Evolutionary conservation across 2,329 filamentous ascomycete genomes (phyloP).

Genomic region (Amauroascus niger): DNA sequence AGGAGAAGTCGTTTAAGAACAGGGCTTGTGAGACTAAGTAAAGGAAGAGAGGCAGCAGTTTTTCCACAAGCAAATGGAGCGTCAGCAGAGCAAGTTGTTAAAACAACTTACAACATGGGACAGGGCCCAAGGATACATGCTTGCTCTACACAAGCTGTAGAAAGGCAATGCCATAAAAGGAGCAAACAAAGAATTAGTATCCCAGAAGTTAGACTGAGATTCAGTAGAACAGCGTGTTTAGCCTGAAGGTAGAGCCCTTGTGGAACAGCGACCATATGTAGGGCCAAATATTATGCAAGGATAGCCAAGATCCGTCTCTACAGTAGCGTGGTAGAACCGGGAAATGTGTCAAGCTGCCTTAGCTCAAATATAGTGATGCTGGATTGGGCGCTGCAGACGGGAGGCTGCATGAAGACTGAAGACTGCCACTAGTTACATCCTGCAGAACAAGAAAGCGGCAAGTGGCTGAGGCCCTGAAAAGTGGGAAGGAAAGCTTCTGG

Average conservation of each 20-base stretch:
- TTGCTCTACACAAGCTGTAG: slow-evolving; percentile 22
- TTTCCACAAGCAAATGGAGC: slow-evolving; percentile 14
- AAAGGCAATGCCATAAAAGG: slow-evolving; percentile 16
- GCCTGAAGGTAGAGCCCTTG: slow-evolving; percentile 22
- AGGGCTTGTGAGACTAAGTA: slow-evolving; percentile 20
- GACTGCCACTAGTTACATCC: slow-evolving; percentile 16
- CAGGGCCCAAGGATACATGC: slow-evolving; percentile 24
- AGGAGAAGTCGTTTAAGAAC: slow-evolving; percentile 15
- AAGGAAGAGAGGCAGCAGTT: slow-evolving; percentile 16
- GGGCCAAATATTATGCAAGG: slow-evolving; percentile 25
- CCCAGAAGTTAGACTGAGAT: slow-evolving; percentile 9
- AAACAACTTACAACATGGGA: slow-evolving; percentile 12
- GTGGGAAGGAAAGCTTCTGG: slow-evolving; percentile 15
- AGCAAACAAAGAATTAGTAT: slow-evolving; percentile 20
- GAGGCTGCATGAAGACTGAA: slow-evolving; percentile 15
- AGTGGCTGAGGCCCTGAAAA: slow-evolving; percentile 9
- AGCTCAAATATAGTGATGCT: slow-evolving; percentile 14
- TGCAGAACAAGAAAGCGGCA: slow-evolving; percentile 12
- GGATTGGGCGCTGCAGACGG: slow-evolving; percentile 15
- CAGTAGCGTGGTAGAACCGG: slow-evolving; percentile 19
- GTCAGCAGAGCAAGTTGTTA: slow-evolving; percentile 9
- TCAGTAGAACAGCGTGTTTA: slow-evolving; percentile 16
- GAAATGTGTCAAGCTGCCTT: slow-evolving; percentile 20
- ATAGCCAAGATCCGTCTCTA: slow-evolving; percentile 25
- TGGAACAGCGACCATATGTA: slow-evolving; percentile 25